Conservation (phyloP, 2,329 filamentous ascomycete species). For the Cladophialophora immunda region DNA sequence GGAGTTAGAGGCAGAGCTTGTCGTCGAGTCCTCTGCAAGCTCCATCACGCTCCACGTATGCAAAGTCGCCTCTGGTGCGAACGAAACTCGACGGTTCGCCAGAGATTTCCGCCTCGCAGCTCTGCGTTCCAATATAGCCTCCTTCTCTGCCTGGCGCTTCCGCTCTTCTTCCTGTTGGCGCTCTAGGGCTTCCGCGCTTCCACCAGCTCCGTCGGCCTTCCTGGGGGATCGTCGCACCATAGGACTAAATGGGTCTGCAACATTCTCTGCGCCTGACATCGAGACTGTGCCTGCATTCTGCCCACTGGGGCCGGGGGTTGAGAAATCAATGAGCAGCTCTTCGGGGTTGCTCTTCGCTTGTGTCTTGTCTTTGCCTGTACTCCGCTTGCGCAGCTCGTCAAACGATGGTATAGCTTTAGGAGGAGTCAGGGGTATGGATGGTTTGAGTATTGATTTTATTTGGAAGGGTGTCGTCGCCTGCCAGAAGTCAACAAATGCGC, state of each 20-base stretch:
- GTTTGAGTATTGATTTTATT: constrained; percentile 80
- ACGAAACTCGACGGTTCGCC: constrained; percentile 92
- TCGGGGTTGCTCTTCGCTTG: constrained; percentile 37
- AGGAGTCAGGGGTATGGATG: constrained; percentile 71
- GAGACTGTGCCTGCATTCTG: constrained; percentile 50
- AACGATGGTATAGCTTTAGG: constrained; percentile 72
- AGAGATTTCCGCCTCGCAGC: constrained; percentile 92
- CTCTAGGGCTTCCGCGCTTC: constrained; percentile 55
- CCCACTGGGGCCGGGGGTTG: constrained; percentile 48
- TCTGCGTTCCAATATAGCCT: constrained; percentile 72
- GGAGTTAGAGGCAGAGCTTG: constrained; percentile 75
- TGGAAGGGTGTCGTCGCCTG: constrained; percentile 52
- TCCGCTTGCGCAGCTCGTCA: constrained; percentile 58
- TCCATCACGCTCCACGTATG: constrained; percentile 98
- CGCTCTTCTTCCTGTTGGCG: constrained; percentile 75
- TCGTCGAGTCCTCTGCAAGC: constrained; percentile 85
- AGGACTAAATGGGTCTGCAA: constrained; percentile 42
- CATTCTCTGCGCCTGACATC: constrained; percentile 62
- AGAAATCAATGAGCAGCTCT: constrained; percentile 54
- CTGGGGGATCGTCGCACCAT: constrained; percentile 29
- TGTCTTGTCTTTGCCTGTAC: constrained; percentile 47
- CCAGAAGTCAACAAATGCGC: constrained; percentile 37
- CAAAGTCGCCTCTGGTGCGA: constrained; percentile 94
- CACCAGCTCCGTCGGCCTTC: constrained; percentile 2
- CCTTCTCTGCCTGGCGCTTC: constrained; percentile 65